phyloP scores from a whole-genome alignment of 192 early-diverging fungal species.

The Entomortierella beljakovae region DNA sequence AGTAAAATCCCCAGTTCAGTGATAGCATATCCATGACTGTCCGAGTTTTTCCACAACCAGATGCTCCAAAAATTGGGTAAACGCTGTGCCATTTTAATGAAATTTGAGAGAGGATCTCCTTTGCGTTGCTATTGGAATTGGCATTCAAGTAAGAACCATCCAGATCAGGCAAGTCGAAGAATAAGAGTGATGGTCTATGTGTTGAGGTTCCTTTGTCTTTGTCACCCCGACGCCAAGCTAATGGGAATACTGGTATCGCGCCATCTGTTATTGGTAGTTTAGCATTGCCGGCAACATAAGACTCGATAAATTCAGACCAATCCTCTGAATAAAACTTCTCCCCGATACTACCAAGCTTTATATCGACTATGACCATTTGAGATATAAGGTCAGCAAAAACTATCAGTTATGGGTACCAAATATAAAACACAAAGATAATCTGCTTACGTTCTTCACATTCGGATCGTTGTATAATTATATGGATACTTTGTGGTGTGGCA shows the following conservation, averaged over 20 bases:
- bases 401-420: no score
- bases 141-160: no score
- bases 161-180: background rate
- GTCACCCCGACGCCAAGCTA: background rate
- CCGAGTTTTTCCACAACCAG: conserved; percentile 23
- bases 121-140: background rate
- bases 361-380: background rate
- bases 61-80: conserved; percentile 8
- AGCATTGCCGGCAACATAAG: background rate
- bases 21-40: conserved; percentile 19
- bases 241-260: background rate
- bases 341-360: background rate
- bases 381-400: no score
- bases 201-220: background rate
- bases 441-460: no score
- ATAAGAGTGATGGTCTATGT: background rate
- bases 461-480: no score
- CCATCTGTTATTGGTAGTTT: background rate
- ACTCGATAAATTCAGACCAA: background rate
- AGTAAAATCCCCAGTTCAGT: conserved; percentile 29
- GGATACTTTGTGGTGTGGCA: no score
- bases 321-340: background rate
- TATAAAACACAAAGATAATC: no score
- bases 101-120: background rate
- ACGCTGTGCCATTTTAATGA: background rate